Conservation (phyloP, 2,329 filamentous ascomycete species). For the Stachybotrys chartarum region DNA sequence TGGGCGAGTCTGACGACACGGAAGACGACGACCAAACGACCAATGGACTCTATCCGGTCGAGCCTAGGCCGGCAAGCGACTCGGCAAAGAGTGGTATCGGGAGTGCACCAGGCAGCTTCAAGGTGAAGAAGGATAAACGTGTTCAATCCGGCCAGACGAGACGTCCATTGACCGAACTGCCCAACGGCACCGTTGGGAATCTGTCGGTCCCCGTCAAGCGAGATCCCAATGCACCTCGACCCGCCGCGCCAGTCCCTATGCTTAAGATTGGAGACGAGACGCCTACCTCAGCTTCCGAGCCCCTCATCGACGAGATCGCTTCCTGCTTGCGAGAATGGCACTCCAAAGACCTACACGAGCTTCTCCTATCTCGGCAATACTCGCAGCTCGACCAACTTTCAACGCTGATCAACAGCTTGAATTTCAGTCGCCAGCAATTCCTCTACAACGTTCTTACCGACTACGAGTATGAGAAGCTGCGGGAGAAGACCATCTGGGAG, state of each 20-base stretch:
- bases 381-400: slow-evolving; percentile 73
- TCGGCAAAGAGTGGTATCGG: slow-evolving; percentile 48
- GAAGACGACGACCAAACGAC: slow-evolving; percentile 29
- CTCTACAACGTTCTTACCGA: slow-evolving; percentile 89
- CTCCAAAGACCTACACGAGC: slow-evolving; percentile 89
- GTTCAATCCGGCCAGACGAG: slow-evolving; percentile 15
- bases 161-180: slow-evolving; percentile 25
- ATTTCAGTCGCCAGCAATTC: slow-evolving; percentile 79
- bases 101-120: slow-evolving; percentile 23
- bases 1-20: slow-evolving; percentile 63
- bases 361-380: slow-evolving; percentile 80
- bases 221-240: slow-evolving; percentile 64
- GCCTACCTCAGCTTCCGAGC: slow-evolving; percentile 80
- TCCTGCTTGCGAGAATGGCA: slow-evolving; percentile 98
- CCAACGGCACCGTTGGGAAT: slow-evolving; percentile 31
- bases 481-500: slow-evolving; percentile 93
- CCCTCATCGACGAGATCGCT: slow-evolving; percentile 93
- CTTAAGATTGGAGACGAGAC: slow-evolving; percentile 97
- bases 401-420: slow-evolving; percentile 71
- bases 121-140: slow-evolving; percentile 21
- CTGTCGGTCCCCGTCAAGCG: slow-evolving; percentile 45
- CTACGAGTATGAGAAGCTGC: slow-evolving; percentile 71
- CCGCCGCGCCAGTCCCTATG: slow-evolving; percentile 90
- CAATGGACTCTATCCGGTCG: slow-evolving; percentile 24
- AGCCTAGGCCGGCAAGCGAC: slow-evolving; percentile 31